Evolutionary conservation across 192 early-diverging fungal genomes (phyloP).

Genomic region (Rhizophagus prolifer): DNA sequence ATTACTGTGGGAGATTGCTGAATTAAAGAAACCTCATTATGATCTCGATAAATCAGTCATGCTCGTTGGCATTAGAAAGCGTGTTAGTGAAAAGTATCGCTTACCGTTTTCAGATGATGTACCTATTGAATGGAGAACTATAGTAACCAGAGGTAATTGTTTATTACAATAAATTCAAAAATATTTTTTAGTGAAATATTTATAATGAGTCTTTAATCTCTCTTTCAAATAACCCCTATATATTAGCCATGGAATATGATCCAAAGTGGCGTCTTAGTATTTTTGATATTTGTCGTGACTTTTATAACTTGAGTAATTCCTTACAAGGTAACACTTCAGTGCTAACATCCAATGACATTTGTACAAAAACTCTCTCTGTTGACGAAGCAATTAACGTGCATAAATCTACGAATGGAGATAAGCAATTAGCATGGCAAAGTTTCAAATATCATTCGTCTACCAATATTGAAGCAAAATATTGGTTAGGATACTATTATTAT

Average conservation of each 20-base stretch:
- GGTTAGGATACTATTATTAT: conserved; percentile 14
- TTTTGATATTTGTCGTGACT: not conserved
- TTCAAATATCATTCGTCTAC: not conserved
- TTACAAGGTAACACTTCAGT: not conserved
- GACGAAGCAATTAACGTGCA: not conserved
- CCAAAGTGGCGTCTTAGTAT: not conserved
- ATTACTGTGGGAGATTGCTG: no score
- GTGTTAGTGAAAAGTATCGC: not conserved
- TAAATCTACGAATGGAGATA: not conserved
- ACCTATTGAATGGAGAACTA: not conserved
- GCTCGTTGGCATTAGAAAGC: not conserved
- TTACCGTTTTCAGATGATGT: not conserved
- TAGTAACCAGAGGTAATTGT: not conserved
- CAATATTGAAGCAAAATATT: conserved; percentile 9
- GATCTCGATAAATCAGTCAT: no score
- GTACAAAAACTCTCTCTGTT: not conserved
- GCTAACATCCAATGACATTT: not conserved
- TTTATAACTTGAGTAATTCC: not conserved
- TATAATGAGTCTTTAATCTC: no score
- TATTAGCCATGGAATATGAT: not conserved
- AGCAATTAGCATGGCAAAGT: not conserved
- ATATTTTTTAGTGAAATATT: no score
- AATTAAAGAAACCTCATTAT: no score
- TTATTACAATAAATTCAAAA: no score
- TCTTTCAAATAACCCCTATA: not conserved